Evolutionary conservation across 179 eudicot genomes (phyloP), one percentile per base, ranked within the genome.

Genomic region (Corrigiola litoralis): DNA sequence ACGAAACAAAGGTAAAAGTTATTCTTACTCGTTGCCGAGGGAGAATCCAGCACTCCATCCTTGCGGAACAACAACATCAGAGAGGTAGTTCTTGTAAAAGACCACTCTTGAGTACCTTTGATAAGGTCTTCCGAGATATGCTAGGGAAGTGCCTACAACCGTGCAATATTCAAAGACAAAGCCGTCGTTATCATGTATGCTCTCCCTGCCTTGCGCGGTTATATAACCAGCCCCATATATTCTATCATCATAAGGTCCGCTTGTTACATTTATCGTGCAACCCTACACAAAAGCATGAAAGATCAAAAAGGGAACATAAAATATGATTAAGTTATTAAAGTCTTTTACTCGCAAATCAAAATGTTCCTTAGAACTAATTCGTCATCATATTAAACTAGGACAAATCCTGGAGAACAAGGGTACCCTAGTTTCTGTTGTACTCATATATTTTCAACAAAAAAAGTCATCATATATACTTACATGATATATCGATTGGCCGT

Each of bases 191-290:
- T 59, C 71, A 0, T 44, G 14, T 27, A 10, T 25, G 2, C 45
- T 66, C 18, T 0, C 2, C 34, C 76, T 66, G 0, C 76, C 76
- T 60, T 72, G 71, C 18, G 76, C 66, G 6, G 71, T 72, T 72
- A 66, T 72, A 56, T 66, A 72, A 59, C 76, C 76, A 1, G 76
- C 71, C 51, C 76, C 76, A 16, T 72, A 72, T 59, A 66, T 72
- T 66, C 72, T 50, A 60, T 72, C 76, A 60, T 72, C 66, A n/a
- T 72, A 72, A 0, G 49, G 50, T 32, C 76, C 72, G 53, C 76
- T 72, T 10, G 76, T 72, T 11, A 60, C 57, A 27, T 66, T 72
- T 32, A 72, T 52, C 0, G 28, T 51, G 42, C 76, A 72, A 24
- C 67, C 71, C 76, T 72, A 33, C 44, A 44, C 20, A 42, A 4